A percentile compares a stretch with the other conserved stretches of the same genome.
Evolutionary conservation across 257 asterid species (phyloP).

Genomic region (Solanum chiquidenum): DNA sequence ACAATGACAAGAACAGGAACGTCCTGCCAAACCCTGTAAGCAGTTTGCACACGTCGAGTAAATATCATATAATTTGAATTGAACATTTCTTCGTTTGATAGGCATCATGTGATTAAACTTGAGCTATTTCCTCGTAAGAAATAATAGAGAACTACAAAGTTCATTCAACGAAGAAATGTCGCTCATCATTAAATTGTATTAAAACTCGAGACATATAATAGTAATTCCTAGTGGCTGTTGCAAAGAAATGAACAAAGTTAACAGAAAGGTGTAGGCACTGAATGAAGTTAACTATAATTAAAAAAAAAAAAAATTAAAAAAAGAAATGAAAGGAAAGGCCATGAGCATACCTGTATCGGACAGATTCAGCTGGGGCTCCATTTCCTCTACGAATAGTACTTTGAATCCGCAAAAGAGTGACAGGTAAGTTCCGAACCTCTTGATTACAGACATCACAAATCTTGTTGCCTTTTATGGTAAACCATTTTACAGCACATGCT

Average conservation of each 20-base stretch:
- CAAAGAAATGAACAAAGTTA: not conserved
- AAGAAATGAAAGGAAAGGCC: not conserved
- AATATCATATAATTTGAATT: constrained; percentile 1
- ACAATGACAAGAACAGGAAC: constrained; percentile 85
- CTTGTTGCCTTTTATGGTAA: constrained; percentile 89
- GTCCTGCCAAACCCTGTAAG: constrained; percentile 82
- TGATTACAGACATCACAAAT: constrained; percentile 85
- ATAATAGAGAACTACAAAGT: not conserved
- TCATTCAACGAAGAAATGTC: not conserved
- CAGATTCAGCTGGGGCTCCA: constrained; percentile 29
- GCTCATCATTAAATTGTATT: not conserved
- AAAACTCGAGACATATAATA: not conserved
- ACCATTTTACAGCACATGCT: constrained; percentile 92
- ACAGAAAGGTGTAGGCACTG: not conserved
- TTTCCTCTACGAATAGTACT: constrained; percentile 27
- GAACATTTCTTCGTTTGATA: not conserved
- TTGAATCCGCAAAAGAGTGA: constrained; percentile 70
- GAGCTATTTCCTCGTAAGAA: not conserved
- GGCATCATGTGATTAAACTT: not conserved
- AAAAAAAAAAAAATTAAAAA: not conserved
- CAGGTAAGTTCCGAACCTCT: constrained; percentile 84
- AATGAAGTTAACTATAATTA: not conserved
- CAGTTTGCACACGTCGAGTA: not conserved
- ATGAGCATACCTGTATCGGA: constrained; percentile 54
- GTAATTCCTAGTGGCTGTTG: not conserved